Evolutionary conservation across 805 yeast species (phyloP).

Genomic region (Cyberlindnera mississippiensis): DNA sequence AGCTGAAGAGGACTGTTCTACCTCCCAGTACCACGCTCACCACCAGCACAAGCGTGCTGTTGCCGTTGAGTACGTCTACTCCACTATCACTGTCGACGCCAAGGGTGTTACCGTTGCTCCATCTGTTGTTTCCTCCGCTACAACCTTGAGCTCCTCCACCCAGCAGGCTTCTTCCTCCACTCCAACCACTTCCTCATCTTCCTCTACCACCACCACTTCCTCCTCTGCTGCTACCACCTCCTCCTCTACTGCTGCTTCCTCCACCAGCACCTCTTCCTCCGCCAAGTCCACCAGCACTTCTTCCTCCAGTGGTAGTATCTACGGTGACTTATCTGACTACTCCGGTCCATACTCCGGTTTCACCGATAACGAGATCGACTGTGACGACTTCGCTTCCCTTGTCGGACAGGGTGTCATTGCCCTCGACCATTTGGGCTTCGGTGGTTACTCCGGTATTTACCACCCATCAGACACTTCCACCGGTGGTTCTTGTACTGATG

Average conservation of each 20-base stretch:
- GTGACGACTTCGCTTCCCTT: conserved; percentile 61
- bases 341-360: conserved; percentile 56
- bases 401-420: conserved; percentile 78
- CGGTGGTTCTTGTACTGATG: conserved; percentile 69
- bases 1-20: conserved; percentile 18
- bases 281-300: conserved; percentile 28
- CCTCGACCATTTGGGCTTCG: conserved; percentile 66
- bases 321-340: conserved; percentile 60
- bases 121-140: conserved; percentile 10
- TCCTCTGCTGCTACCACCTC: conserved; percentile 22
- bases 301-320: conserved; percentile 23
- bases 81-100: conserved; percentile 50
- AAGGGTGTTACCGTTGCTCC: conserved; percentile 40
- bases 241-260: conserved; percentile 26
- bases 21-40: conserved; percentile 33
- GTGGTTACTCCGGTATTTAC: conserved; percentile 77
- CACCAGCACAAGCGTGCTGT: conserved; percentile 49
- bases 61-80: conserved; percentile 49
- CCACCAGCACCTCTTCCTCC: conserved; percentile 17
- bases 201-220: conserved; percentile 22
- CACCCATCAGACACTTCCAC: conserved; percentile 57
- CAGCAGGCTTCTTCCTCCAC: conserved; percentile 24
- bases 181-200: conserved; percentile 18
- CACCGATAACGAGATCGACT: conserved; percentile 62
- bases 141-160: conserved; percentile 25